phyloP scores from a whole-genome alignment of 768 basidiomycete genomes.

The Pleurotus pulmonarius region DNA sequence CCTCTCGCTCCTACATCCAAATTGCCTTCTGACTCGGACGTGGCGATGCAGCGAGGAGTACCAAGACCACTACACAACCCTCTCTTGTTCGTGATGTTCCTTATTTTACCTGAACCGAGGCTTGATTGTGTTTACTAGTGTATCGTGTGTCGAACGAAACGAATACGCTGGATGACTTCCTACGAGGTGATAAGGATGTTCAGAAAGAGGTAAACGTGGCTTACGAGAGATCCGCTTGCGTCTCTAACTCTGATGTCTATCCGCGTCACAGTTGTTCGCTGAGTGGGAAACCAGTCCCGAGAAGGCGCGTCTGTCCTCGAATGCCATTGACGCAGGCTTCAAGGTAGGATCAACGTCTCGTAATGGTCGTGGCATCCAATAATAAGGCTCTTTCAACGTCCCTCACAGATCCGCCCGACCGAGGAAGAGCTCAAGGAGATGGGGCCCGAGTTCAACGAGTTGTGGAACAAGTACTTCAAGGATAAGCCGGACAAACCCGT shows the following conservation, averaged over 20 bases:
- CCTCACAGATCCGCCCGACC: constrained; percentile 57
- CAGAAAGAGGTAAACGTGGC: constrained; percentile 45
- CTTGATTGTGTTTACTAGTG: too few relatives aligned
- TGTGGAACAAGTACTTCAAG: constrained; percentile 72
- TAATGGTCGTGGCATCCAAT: too few relatives aligned
- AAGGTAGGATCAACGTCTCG: constrained; percentile 33
- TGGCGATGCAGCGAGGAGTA: constrained; percentile 50
- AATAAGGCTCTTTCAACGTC: background rate
- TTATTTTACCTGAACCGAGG: background rate
- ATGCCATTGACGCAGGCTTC: constrained; percentile 73
- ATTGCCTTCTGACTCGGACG: too few relatives aligned
- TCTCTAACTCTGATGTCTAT: background rate
- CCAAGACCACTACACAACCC: constrained; percentile 72
- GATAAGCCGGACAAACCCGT: constrained; percentile 79
- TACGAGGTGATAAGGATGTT: constrained; percentile 58
- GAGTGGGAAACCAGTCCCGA: constrained; percentile 68
- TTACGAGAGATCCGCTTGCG: background rate
- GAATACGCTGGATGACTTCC: constrained; percentile 62
- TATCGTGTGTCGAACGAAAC: constrained; percentile 67
- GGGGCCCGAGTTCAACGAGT: constrained; percentile 71
- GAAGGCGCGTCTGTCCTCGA: constrained; percentile 65
- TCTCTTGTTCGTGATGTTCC: constrained; percentile 40
- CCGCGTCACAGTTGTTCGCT: constrained; percentile 38
- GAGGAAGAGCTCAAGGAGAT: constrained; percentile 70
- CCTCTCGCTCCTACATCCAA: background rate